Evolutionary conservation across 2,329 filamentous ascomycete species (phyloP), one percentile per base, ranked within the genome.

Genomic region (Gremmenia infestans): DNA sequence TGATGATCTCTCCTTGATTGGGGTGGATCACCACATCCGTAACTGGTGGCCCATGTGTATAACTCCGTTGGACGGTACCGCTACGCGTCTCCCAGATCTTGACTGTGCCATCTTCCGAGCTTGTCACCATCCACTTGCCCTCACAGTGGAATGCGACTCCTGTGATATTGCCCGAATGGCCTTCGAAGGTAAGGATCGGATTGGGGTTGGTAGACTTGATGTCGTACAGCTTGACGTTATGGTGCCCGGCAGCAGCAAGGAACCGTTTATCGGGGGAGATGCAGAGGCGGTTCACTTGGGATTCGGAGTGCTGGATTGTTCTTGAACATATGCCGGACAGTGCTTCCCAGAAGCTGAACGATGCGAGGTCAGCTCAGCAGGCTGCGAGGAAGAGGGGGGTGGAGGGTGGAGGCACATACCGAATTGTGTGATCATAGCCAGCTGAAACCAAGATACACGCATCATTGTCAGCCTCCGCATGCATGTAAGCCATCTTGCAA

Each of bases 21-120:
- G 94, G 94, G 72, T 99, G 94, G 55, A 99, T 99, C n/a, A 97
- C 94, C 8, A 99, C 94, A 72, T 99, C 94, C 69, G 97, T 99
- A 52, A 93, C 94, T 0, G 94, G 86, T 36, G 85, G 87, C 52
- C 88, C 89, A 71, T 99, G 94, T 64, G 83, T 87, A 72, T 99
- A 99, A 73, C 93, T 96, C 53, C 94, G 84, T 74, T 99, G 94
- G 53, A 97, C 85, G 56, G 63, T 64, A 4, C 67, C 67, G 32
- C 66, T 69, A 23, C 66, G 59, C 17, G 68, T 70, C 55, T 69
- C 67, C 67, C 68, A 70, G 32, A 70, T 69, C 56, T 70, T 69
- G 15, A 69, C 67, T 5, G 65, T 69, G 82, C 92, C 90, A 70
- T 99, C 94, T 73, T 99, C 94, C 48, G 90, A 96, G 72, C 89